Evolutionary conservation across 2,329 filamentous ascomycete species (phyloP), one percentile per base, ranked within the genome.

Genomic region (Trichoderma citrinoviride): DNA sequence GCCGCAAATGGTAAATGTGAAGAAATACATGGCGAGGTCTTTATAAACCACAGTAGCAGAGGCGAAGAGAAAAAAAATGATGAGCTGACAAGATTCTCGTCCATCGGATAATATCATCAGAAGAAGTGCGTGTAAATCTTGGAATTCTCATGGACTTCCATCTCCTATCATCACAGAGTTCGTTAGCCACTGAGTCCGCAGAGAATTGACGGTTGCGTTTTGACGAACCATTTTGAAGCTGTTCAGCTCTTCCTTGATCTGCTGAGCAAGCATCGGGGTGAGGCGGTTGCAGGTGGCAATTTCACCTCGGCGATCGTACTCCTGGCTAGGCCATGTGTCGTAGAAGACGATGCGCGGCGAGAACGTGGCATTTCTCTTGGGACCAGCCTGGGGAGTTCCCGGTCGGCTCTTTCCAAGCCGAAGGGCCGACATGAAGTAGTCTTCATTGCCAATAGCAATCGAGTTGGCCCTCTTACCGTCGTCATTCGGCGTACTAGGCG

Each of bases 101-200:
- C 53, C 61, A 40, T 37, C 63, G 44, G 70, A 60, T 68, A 65
- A 71, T 67, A 69, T 66, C 69, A 69, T 83, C 87, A 99, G 84
- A 99, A 98, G 86, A 99, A 99, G 85, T 99, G 95, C 72, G 95
- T 99, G 83, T 99, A 97, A 74, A 97, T 93, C 82, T 98, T 99
- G 70, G 95, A 98, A 77, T 90, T 92, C 80, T 98, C 95, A 78
- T 99, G 95, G 73, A 99, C 95, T 83, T 98, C 95, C 95, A 99
- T 99, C 82, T 99, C 95, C 95, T 98, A 68, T 44, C 37, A 54
- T 37, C 17, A 14, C 33, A 37, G 61, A 15, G 17, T 12, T 10
- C 44, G 19, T 86, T 77, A 85, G 81, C 70, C 68, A 50, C 1
- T 8, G 41, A 52, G 19, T 17, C 23, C 53, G 43, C 40, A 41